Evolutionary conservation across 768 basidiomycete species (phyloP).

Genomic region (Tricholoma bakamatsutake): DNA sequence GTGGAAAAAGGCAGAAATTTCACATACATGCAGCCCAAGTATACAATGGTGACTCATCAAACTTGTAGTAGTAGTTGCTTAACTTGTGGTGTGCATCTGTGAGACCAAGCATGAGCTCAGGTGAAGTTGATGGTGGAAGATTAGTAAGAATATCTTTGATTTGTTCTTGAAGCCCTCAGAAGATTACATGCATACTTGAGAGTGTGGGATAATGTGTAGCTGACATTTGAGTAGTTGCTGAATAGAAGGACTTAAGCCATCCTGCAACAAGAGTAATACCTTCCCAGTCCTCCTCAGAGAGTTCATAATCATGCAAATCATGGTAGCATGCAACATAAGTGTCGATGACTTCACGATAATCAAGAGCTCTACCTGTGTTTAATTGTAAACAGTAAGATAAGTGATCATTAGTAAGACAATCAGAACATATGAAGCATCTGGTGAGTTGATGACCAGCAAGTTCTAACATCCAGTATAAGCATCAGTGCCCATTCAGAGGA

Average conservation of each 20-base stretch:
- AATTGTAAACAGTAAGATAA: background rate
- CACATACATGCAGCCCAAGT: slow-evolving; percentile 25
- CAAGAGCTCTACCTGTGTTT: slow-evolving; percentile 13
- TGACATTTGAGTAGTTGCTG: slow-evolving; percentile 28
- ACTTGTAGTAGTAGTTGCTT: slow-evolving; percentile 25
- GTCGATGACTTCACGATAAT: slow-evolving; percentile 10
- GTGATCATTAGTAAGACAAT: background rate
- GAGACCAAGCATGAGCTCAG: slow-evolving; percentile 17
- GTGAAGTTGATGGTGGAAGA: slow-evolving; percentile 11
- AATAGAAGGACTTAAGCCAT: slow-evolving; percentile 19
- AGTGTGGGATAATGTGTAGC: slow-evolving; percentile 25
- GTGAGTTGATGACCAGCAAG: slow-evolving; percentile 25
- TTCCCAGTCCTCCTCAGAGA: slow-evolving; percentile 16
- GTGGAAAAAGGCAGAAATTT: background rate
- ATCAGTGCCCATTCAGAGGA: slow-evolving; percentile 9
- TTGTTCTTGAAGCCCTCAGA: slow-evolving; percentile 26
- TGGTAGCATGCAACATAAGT: slow-evolving; percentile 11
- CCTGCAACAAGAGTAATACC: slow-evolving; percentile 9
- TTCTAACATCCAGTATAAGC: slow-evolving; percentile 25
- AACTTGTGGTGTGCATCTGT: slow-evolving; percentile 25
- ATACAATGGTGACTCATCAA: slow-evolving; percentile 26
- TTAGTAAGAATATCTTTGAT: slow-evolving; percentile 12
- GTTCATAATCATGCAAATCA: slow-evolving; percentile 12
- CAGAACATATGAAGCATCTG: slow-evolving; percentile 22
- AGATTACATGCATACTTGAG: slow-evolving; percentile 26